Conservation (phyloP, 2,329 filamentous ascomycete species). For the Phaeomoniella chlamydospora region DNA sequence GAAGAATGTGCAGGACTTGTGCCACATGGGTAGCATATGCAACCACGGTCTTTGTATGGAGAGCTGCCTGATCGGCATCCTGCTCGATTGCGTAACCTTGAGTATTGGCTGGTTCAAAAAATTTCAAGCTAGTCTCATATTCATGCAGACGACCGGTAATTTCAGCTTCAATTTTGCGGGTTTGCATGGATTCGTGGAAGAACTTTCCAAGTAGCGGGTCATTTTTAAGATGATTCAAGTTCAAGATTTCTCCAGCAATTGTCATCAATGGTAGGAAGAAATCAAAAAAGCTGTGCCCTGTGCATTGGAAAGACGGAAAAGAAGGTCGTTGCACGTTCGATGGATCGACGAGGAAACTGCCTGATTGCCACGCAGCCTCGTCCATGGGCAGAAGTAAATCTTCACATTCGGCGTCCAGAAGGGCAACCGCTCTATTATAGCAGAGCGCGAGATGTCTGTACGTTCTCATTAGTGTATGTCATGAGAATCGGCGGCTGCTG, state of each 20-base stretch:
- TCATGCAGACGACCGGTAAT: slow-evolving; percentile 22
- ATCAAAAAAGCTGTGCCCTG: slow-evolving; percentile 32
- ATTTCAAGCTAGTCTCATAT: slow-evolving; percentile 24
- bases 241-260: slow-evolving; percentile 34
- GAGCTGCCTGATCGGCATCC: slow-evolving; percentile 13
- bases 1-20: slow-evolving; percentile 32
- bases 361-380: slow-evolving; percentile 17
- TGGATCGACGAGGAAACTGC: slow-evolving; percentile 12
- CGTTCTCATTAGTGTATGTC: too few relatives aligned
- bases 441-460: slow-evolving; percentile 33
- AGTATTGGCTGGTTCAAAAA: slow-evolving; percentile 9
- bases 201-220: slow-evolving; percentile 27
- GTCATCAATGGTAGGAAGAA: slow-evolving; percentile 36
- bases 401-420: slow-evolving; percentile 32
- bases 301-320: slow-evolving; percentile 16
- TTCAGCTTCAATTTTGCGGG: slow-evolving; percentile 13
- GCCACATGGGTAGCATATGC: slow-evolving; percentile 34
- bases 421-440: slow-evolving; percentile 28
- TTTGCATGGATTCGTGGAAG: slow-evolving; percentile 15
- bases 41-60: slow-evolving; percentile 23
- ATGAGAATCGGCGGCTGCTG: too few relatives aligned
- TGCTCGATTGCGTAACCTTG: slow-evolving; percentile 5
- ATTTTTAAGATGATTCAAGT: slow-evolving; percentile 28
- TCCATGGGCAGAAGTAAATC: slow-evolving; percentile 27
- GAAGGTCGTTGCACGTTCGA: slow-evolving; percentile 5